These are phyloP conservation scores for Fusarium subglutinans DNA, from an alignment of 2,329 filamentous ascomycete genomes.

Conservation along the genomic window DNA sequence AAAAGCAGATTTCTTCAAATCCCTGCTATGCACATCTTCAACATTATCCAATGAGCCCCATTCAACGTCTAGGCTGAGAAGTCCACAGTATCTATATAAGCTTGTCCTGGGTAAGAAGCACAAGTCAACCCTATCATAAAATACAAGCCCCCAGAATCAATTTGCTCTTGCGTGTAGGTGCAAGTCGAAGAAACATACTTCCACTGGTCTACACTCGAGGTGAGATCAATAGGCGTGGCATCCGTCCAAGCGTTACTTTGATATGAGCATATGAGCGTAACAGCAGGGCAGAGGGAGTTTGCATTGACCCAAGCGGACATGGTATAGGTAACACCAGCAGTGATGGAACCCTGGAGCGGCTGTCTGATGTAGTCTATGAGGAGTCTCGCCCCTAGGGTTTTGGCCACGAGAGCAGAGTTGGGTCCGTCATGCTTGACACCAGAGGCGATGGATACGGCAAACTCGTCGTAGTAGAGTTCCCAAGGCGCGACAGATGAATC, in stretches of 20 bases:
- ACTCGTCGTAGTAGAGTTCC: neutral
- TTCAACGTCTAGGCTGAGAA: neutral
- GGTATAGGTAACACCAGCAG: neutral
- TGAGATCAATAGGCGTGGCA: neutral
- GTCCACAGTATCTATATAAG: neutral
- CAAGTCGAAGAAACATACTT: neutral
- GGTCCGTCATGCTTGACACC: neutral
- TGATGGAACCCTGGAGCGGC: neutral
- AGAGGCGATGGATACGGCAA: neutral
- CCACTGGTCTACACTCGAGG: accelerated
- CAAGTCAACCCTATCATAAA: neutral
- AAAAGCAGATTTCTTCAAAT: too few relatives aligned
- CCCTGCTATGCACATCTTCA: too few relatives aligned
- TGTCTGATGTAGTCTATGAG: neutral
- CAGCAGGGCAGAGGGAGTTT: accelerated
- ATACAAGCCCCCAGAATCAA: neutral
- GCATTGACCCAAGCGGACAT: neutral
- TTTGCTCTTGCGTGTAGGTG: neutral
- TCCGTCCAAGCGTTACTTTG: neutral
- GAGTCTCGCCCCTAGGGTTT: accelerated
- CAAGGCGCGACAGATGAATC: neutral
- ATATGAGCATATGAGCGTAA: neutral
- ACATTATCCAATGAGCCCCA: too few relatives aligned
- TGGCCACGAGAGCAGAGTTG: neutral
- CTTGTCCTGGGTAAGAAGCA: too few relatives aligned